phyloP scores from a whole-genome alignment of 1,139 yeast genomes.

The Yamadazyma buinensis region DNA sequence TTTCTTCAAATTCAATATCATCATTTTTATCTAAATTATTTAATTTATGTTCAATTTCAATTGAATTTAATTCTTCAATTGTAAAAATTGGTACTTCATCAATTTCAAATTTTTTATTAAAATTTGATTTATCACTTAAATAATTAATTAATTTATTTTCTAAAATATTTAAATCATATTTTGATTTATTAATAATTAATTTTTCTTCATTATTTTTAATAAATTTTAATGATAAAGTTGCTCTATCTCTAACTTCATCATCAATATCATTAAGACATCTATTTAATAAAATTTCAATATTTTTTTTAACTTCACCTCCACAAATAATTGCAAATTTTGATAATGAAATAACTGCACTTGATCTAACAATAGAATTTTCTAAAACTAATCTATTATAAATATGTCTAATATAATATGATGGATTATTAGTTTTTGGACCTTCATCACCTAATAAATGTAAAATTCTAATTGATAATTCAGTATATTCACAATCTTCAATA shows the following conservation, averaged over 20 bases:
- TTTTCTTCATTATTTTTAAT: conserved; percentile 49
- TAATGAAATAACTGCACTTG: conserved; percentile 91
- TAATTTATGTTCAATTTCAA: conserved; percentile 55
- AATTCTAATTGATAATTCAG: conserved; percentile 88
- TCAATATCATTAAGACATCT: conserved; percentile 88
- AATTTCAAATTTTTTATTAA: conserved; percentile 67
- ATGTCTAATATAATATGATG: conserved; percentile 90
- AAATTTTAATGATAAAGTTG: conserved; percentile 77
- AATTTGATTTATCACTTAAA: conserved; percentile 58
- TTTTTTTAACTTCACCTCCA: conserved; percentile 61
- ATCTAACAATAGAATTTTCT: conserved; percentile 91
- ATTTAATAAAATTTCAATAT: conserved; percentile 69
- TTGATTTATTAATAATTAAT: conserved; percentile 64
- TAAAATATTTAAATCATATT: conserved; percentile 70
- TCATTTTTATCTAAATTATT: conserved; percentile 39
- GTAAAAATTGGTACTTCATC: conserved; percentile 58
- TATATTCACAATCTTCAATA: conserved; percentile 96
- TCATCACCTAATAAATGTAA: conserved; percentile 89
- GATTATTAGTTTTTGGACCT: conserved; percentile 85
- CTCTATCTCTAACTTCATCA: conserved; percentile 98
- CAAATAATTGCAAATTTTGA: conserved; percentile 86
- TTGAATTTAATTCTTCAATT: conserved; percentile 61
- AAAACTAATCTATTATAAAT: conserved; percentile 94
- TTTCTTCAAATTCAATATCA: conserved; percentile 15
- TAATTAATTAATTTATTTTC: conserved; percentile 76